Evolutionary conservation across 1,284 basidiomycete genomes (phyloP).

Genomic region (Cryptococcus maquisensis): DNA sequence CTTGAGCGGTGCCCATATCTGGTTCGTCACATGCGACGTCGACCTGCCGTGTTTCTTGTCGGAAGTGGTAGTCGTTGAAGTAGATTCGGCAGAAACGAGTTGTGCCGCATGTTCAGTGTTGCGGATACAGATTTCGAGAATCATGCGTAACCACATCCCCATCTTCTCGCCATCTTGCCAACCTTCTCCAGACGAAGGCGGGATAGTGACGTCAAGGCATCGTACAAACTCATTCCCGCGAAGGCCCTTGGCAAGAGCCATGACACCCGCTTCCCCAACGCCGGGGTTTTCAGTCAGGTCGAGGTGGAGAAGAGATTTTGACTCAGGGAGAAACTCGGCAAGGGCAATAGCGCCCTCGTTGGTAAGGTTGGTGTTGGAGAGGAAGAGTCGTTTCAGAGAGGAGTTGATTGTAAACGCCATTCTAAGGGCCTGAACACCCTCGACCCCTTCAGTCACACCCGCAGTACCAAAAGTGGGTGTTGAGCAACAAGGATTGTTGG

Average conservation of each 20-base stretch:
- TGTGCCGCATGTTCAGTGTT: not conserved
- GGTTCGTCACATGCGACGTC: too few relatives aligned
- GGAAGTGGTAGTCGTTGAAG: conserved; percentile 9
- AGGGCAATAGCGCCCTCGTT: conserved; percentile 88
- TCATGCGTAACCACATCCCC: too few relatives aligned
- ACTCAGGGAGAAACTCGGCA: conserved; percentile 93
- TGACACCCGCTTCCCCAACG: conserved; percentile 83
- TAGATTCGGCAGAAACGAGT: not conserved
- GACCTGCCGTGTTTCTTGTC: not conserved
- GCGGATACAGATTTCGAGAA: not conserved
- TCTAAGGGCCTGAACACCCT: conserved; percentile 78
- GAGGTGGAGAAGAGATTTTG: conserved; percentile 77
- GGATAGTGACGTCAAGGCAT: conserved; percentile 89
- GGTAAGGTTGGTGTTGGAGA: conserved; percentile 75
- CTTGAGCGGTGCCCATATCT: conserved; percentile 51
- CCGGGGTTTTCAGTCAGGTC: conserved; percentile 71
- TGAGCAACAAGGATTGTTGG: conserved; percentile 87
- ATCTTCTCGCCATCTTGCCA: conserved; percentile 2
- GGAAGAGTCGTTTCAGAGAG: conserved; percentile 85
- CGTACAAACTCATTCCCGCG: conserved; percentile 77
- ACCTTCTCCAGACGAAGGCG: conserved; percentile 50
- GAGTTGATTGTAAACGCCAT: conserved; percentile 91
- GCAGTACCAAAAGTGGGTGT: conserved; percentile 51
- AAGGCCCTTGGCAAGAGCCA: conserved; percentile 82
- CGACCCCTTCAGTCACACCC: conserved; percentile 54